phyloP scores from a whole-genome alignment of 768 basidiomycete species.

The Boletus reticuloceps region DNA sequence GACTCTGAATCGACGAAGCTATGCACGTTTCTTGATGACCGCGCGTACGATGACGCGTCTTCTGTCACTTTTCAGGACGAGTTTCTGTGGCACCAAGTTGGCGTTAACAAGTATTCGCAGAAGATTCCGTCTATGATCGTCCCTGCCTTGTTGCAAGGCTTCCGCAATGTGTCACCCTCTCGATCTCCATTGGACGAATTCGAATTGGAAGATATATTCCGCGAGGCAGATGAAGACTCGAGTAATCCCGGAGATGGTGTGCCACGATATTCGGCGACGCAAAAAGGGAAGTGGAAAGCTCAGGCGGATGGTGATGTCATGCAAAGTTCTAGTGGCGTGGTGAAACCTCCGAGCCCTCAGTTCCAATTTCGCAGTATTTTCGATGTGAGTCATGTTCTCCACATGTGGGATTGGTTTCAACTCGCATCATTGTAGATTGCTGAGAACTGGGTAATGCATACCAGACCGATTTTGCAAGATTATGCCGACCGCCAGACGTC shows the following conservation, averaged over 20 bases:
- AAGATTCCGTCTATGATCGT: constrained; percentile 15
- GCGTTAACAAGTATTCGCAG: background rate
- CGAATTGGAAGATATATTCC: background rate
- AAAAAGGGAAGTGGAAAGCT: constrained; percentile 19
- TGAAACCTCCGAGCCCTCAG: background rate
- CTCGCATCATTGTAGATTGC: constrained; percentile 6
- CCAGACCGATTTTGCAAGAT: constrained; percentile 20
- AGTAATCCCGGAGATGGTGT: background rate
- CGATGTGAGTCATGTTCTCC: constrained; percentile 6
- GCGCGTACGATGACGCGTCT: constrained; percentile 7
- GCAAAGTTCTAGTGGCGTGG: background rate
- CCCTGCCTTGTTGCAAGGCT: constrained; percentile 16
- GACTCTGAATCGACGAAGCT: too few species aligned
- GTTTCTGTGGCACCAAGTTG: constrained; percentile 5
- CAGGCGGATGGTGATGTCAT: background rate
- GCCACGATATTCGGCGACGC: constrained; percentile 1
- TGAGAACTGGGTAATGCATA: constrained; percentile 24
- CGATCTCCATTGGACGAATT: background rate
- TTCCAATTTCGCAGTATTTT: background rate
- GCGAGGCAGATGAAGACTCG: background rate
- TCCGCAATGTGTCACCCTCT: background rate
- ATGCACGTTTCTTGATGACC: too few species aligned
- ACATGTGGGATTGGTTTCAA: background rate
- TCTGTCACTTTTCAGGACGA: constrained; percentile 10
- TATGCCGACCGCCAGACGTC: constrained; percentile 28